phyloP scores from a whole-genome alignment of 495 filamentous ascomycete genomes.

The Penicillium riverlandense region DNA sequence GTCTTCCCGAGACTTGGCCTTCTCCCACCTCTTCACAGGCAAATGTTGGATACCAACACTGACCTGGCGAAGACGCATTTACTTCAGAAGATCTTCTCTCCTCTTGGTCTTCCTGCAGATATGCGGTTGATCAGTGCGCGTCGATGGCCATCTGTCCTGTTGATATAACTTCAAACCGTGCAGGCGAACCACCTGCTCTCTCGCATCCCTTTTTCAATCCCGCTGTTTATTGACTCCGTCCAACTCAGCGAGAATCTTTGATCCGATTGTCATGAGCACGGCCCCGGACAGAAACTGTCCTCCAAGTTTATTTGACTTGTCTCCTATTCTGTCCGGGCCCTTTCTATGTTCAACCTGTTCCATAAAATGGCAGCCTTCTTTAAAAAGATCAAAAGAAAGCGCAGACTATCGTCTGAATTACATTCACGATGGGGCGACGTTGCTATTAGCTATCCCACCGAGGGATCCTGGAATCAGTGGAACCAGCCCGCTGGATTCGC shows the following conservation, averaged over 20 bases:
- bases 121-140: slow-evolving; percentile 12
- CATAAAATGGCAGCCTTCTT: slow-evolving; percentile 30
- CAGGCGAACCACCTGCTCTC: slow-evolving; percentile 5
- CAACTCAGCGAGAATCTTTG: background rate
- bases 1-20: slow-evolving; percentile 9
- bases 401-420: slow-evolving; percentile 32
- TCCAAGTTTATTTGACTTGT: background rate
- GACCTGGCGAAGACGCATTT: slow-evolving; percentile 1
- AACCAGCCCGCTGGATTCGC: slow-evolving; percentile 15
- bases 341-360: slow-evolving; percentile 19
- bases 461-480: slow-evolving; percentile 39
- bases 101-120: slow-evolving; percentile 5
- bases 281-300: no score
- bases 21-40: slow-evolving; percentile 9
- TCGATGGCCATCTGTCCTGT: slow-evolving; percentile 2
- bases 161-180: slow-evolving; percentile 25
- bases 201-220: background rate
- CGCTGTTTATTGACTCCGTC: no score
- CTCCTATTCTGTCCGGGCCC: background rate
- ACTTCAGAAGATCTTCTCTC: slow-evolving; percentile 17
- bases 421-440: slow-evolving; percentile 38
- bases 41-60: slow-evolving; percentile 8
- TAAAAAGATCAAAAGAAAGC: slow-evolving; percentile 31
- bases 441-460: slow-evolving; percentile 33
- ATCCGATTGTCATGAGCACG: background rate